These are phyloP conservation scores for Massarina eburnea DNA, from an alignment of 2,329 filamentous ascomycete genomes.

Conservation along the genomic window DNA sequence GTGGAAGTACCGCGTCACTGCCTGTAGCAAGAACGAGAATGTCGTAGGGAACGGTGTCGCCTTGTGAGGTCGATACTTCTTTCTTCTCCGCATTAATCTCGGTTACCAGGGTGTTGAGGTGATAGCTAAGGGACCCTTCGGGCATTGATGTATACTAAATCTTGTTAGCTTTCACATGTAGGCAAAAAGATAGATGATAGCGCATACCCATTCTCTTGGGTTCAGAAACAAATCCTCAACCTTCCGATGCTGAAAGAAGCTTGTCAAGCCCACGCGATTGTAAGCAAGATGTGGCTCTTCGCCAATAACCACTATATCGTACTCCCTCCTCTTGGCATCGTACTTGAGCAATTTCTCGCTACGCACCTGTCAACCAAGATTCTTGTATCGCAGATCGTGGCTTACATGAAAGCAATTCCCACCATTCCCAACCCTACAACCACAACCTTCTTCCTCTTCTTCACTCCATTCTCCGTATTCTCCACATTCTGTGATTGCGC, in stretches of 20 bases:
- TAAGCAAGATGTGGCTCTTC: constrained; percentile 88
- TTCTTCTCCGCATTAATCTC: constrained; percentile 66
- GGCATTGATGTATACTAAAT: constrained; percentile 66
- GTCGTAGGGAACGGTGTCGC: constrained; percentile 72
- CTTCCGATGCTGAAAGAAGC: constrained; percentile 82
- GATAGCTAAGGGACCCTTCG: constrained; percentile 70
- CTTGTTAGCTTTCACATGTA: constrained; percentile 3
- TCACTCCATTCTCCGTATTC: constrained; percentile 22
- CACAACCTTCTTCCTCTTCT: constrained; percentile 67
- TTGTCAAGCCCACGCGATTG: constrained; percentile 85
- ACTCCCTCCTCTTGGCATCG: constrained; percentile 73
- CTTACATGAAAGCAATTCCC: constrained; percentile 83
- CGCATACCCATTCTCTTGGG: constrained; percentile 72
- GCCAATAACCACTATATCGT: constrained; percentile 81
- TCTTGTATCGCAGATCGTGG: background rate
- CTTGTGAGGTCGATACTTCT: constrained; percentile 69
- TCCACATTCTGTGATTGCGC: constrained; percentile 26
- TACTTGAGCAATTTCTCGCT: constrained; percentile 89
- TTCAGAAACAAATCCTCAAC: constrained; percentile 90
- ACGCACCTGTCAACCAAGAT: constrained; percentile 6
- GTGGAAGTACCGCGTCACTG: constrained; percentile 76
- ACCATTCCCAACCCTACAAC: constrained; percentile 93
- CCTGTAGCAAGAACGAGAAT: constrained; percentile 82
- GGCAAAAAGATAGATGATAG: background rate
- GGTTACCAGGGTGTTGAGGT: constrained; percentile 74